Evolutionary conservation across 2,329 filamentous ascomycete species (phyloP), one percentile per base, ranked within the genome.

Genomic region (Alternaria hordeiaustralica): DNA sequence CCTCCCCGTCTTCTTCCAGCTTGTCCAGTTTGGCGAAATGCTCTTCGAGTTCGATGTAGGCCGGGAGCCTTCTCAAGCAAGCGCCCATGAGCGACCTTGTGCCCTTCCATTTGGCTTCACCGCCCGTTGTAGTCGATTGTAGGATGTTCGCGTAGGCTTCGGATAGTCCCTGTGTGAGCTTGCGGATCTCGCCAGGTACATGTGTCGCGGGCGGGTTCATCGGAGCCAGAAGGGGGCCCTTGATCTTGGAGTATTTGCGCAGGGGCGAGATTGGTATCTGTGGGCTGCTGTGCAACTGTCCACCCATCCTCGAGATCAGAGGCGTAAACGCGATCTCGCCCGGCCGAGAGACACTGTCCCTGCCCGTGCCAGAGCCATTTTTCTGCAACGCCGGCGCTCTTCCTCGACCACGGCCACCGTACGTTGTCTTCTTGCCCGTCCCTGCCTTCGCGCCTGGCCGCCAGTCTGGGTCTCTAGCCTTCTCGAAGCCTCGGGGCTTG

Each of bases 41-140:
- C 41, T 80, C 77, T 50, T 82, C 80, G 2, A 79, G 68, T 26
- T 74, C 75, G 30, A 84, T 81, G 47, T 82, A 82, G 12, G 71
- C 71, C 1, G 82, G 81, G 12, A 84, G 71, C 53, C 76, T 75
- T 12, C 76, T 74, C 28, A 84, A 64, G 57, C 82, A 84, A 4
- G 75, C 76, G 8, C 68, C 67, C 60, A 80, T 71, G 8, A 84
- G 71, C 3, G 80, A 81, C 11, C 77, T 65, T 5, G 80, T 72
- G 18, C 82, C 82, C 8, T 63, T 71, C 51, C 75, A 69, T 33
- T 60, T 72, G 55, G 70, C 73, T 30, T 71, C 67, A 5, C 62
- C 63, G 5, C 61, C 64, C 30, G 33, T 49, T 15, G 59, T 66
- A 10, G 75, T 81, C 21, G 78, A 72, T 55, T 75, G 66, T n/a